A percentile compares a stretch with the other conserved stretches of the same genome.
These are phyloP conservation scores for Paracamarosporium sp. DNA, from an alignment of 2,329 filamentous ascomycete genomes.

Conservation along the genomic window DNA sequence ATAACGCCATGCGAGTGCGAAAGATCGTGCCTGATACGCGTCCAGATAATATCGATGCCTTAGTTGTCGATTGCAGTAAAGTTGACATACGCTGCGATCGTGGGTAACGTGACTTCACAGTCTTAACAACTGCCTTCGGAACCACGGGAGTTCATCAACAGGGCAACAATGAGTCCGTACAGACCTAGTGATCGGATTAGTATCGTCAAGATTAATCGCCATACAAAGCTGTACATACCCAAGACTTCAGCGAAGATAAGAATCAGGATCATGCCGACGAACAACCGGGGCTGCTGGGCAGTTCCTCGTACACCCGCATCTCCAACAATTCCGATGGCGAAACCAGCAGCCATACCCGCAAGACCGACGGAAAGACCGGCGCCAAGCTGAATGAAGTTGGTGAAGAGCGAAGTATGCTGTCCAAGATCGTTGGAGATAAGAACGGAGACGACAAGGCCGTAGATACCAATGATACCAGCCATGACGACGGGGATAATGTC, in stretches of 20 bases:
- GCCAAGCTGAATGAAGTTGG: slow-evolving; percentile 61
- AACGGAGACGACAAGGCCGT: slow-evolving; percentile 62
- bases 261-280: slow-evolving; percentile 98
- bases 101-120: slow-evolving; percentile 24
- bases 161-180: slow-evolving; percentile 97
- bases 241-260: slow-evolving; percentile 99
- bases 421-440: slow-evolving; percentile 61
- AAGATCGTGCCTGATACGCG: slow-evolving; percentile 30
- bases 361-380: slow-evolving; percentile 70
- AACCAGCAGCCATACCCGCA: slow-evolving; percentile 91
- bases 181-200: slow-evolving; percentile 69
- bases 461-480: slow-evolving; percentile 99
- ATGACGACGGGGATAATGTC: slow-evolving; percentile 99
- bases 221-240: slow-evolving; percentile 66
- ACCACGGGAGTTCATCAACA: slow-evolving; percentile 90
- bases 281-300: slow-evolving; percentile 83
- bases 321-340: slow-evolving; percentile 68
- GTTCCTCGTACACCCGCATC: slow-evolving; percentile 88
- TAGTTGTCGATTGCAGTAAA: slow-evolving; percentile 32
- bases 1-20: slow-evolving; percentile 34
- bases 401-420: slow-evolving; percentile 56
- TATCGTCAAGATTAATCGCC: background rate
- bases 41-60: slow-evolving; percentile 22
- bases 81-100: slow-evolving; percentile 40
- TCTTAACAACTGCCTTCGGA: slow-evolving; percentile 42